Base-by-base conservation (phyloP, 2,329 filamentous ascomycete genomes). In the Macrophomina phaseolina region DNA sequence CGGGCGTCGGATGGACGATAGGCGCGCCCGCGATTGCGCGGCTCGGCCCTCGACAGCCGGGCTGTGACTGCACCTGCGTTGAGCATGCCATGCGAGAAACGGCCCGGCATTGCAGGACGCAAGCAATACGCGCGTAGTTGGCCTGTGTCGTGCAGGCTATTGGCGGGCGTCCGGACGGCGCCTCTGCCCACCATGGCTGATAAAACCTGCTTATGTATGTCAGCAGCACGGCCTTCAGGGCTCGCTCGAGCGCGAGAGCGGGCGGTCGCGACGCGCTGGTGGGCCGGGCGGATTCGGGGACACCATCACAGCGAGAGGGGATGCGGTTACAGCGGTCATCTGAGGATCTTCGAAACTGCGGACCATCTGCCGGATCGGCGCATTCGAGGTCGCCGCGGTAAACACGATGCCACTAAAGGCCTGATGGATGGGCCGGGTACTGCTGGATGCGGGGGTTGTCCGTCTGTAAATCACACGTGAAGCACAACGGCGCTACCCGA, bases 21-120 rank as follows among this genome's bases (percentile, higher is more conserved):
- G 18, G 53, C 34, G 34, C 53, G 5, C 36, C n/a, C 53, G 6
- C 18, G 18, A 42, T 28, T 40, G 53, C 36, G 55, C 56, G 56
- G 56, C 56, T 61, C 56, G 56, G 56, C 40, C 56, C 56, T 61
- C 40, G 14, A 48, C 56, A 48, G 40, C 36, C 56, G 23, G 40
- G 56, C 56, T 61, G 56, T 61, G 56, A 46, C 16, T 61, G 51
- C 64, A 45, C 38, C 52, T 66, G 40, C 52, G 34, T 66, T 6
- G 38, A 14, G 7, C 14, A 4, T 40, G 38, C 38, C 11, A 58
- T 58, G 55, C 55, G 23, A 38, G 36, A 32, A 28, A 42, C 55
- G 38, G 53, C 18, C 53, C 53, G 53, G 11, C 38, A 40, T 9
- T 40, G 38, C 38, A 40, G 14, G 38, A 40, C 38, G 38, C 38